Conservation (phyloP, 2,329 filamentous ascomycete species). For the Pseudocercospora macadamiae region DNA sequence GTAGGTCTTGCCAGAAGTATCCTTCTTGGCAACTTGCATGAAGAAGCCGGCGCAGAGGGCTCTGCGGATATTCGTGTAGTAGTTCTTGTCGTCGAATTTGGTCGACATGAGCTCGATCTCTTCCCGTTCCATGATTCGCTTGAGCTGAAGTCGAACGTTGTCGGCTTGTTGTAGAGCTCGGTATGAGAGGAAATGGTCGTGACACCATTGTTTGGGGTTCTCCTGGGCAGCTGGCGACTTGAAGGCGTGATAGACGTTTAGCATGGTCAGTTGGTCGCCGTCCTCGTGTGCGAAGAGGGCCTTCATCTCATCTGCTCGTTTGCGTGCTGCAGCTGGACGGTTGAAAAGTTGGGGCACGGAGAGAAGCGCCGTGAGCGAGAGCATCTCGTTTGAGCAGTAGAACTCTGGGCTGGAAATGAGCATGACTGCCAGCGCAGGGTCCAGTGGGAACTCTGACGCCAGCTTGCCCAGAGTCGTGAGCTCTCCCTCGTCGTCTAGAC, state of each 20-base stretch:
- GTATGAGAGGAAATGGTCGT: constrained; percentile 91
- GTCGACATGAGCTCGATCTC: constrained; percentile 86
- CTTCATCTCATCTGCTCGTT: constrained; percentile 98
- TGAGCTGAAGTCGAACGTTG: constrained; percentile 87
- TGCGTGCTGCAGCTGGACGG: constrained; percentile 79
- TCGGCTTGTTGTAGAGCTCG: constrained; percentile 89
- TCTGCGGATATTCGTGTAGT: constrained; percentile 95
- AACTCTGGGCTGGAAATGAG: constrained; percentile 96
- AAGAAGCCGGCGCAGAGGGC: constrained; percentile 95
- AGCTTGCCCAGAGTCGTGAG: constrained; percentile 82
- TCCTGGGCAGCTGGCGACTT: constrained; percentile 71
- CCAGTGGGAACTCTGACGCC: constrained; percentile 92
- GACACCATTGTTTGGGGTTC: constrained; percentile 88
- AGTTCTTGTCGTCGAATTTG: constrained; percentile 91
- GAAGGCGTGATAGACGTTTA: constrained; percentile 98
- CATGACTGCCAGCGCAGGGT: constrained; percentile 95
- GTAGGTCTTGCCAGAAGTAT: constrained; percentile 86
- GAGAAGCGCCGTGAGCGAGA: constrained; percentile 90
- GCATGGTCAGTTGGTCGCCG: constrained; percentile 91
- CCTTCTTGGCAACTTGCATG: constrained; percentile 98
- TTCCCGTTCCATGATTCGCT: constrained; percentile 94
- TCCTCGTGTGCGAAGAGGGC: constrained; percentile 87
- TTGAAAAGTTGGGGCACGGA: constrained; percentile 95
- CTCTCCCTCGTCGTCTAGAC: constrained; percentile 93
- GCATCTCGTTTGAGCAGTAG: constrained; percentile 97